Conservation (phyloP, 176 grass and related monocot species). For the Zoysia japonica region DNA sequence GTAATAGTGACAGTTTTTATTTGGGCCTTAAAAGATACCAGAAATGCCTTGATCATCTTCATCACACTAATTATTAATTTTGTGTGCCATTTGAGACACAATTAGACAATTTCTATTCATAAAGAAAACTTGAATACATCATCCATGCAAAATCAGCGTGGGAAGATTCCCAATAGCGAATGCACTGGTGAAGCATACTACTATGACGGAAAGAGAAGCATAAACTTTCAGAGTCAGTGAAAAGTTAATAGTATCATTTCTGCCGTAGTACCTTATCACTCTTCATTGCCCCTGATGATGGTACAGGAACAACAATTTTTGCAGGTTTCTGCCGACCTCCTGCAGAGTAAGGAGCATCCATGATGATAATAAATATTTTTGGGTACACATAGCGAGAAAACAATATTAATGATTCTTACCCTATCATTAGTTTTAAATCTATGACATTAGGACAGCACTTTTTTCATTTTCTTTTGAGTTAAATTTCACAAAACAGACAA, state of each 20-base stretch:
- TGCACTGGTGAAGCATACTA: neutral
- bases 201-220: neutral
- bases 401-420: neutral
- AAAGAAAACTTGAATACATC: neutral
- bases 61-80: neutral
- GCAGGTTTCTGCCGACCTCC: constrained; percentile 43
- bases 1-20: constrained; percentile 2
- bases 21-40: neutral
- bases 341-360: constrained; percentile 10
- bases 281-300: constrained; percentile 62
- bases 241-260: neutral
- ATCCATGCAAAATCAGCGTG: constrained; percentile 8
- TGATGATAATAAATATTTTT: neutral
- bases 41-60: neutral
- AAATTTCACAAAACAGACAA: neutral
- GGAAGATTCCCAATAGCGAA: neutral
- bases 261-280: constrained; percentile 65
- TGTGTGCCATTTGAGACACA: neutral
- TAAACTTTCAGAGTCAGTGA: neutral
- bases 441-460: neutral
- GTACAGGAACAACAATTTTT: constrained; percentile 78
- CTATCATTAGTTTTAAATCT: neutral
- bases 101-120: neutral
- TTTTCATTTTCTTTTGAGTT: neutral
- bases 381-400: neutral